Base-by-base conservation (phyloP, 768 basidiomycete species). In the Tylopilus sp. region DNA sequence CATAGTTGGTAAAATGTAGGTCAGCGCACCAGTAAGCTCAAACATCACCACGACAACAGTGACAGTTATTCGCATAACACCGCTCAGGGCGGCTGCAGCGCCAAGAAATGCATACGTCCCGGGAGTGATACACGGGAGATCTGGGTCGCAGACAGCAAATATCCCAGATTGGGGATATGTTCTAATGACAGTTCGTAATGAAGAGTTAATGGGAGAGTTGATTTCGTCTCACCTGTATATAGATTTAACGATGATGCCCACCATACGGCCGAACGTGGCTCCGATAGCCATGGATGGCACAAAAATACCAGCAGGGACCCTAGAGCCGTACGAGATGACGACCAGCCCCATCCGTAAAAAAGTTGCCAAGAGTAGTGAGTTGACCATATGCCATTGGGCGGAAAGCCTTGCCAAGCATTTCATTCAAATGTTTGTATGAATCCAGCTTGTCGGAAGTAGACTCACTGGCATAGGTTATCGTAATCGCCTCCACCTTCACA, bases 21-120 rank as follows among this genome's bases (percentile, higher is more conserved):
- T 98, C 62, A 98, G 69, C 6, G 97, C 95, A 12, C 97, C 97
- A 4, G 97, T 99, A 18, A 99, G 77, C 63, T 98, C 95, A 67
- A 98, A 98, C 94, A 99, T 98, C 69, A 99, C 95, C 31, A 98
- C 97, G 8, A 98, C 97, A 6, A 99, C 94, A 0, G 95, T 92
- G 23, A 98, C 93, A 0, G 97, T 99, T 51, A 98, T 90, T 59
- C 95, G 81, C 81, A 98, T 99, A 47, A 98, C 85, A 30, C 97
- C 95, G 48, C 97, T 94, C 38, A 99, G 73, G 13, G 94, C 90
- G 6, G 97, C 97, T 4, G 97, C 97, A 1, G 97, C 97, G 6
- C 97, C 97, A 12, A 99, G 77, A 63, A 98, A 92, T 2, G 97
- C 97, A 69, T 99, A 98, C 9, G 95, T 98, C 18, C 97, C 97